phyloP scores from a whole-genome alignment of 2,329 filamentous ascomycete species.

The Grosmannia serpens region DNA sequence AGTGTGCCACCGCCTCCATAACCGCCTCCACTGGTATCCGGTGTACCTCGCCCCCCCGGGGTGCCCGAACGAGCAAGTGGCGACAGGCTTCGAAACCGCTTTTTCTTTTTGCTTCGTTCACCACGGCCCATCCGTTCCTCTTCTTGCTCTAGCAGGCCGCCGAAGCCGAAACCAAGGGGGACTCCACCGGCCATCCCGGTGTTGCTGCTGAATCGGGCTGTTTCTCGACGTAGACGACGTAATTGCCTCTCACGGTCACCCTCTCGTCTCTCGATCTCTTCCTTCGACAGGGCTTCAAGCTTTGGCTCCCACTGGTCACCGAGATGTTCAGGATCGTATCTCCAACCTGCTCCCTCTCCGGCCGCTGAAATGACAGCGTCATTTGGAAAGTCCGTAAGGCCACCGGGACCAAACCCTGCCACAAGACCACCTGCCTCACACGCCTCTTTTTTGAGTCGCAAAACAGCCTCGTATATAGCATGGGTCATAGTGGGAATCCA shows the following conservation, averaged over 20 bases:
- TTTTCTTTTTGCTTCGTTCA: constrained; percentile 91
- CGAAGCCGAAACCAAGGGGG: constrained; percentile 42
- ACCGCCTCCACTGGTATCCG: constrained; percentile 62
- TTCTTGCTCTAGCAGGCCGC: constrained; percentile 42
- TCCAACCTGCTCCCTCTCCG: constrained; percentile 60
- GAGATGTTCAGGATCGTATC: constrained; percentile 85
- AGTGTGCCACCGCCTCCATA: constrained; percentile 55
- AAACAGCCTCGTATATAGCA: constrained; percentile 89
- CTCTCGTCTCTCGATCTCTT: constrained; percentile 96
- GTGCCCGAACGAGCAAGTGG: constrained; percentile 60
- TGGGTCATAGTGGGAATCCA: constrained; percentile 93
- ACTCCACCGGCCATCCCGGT: constrained; percentile 69
- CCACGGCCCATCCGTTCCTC: constrained; percentile 85
- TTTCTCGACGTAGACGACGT: constrained; percentile 75
- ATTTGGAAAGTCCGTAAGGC: constrained; percentile 68
- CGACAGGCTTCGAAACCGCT: constrained; percentile 78
- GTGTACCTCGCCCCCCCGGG: constrained; percentile 64
- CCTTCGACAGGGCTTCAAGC: constrained; percentile 72
- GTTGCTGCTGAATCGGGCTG: constrained; percentile 80
- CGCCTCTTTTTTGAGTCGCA: constrained; percentile 90
- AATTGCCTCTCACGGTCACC: constrained; percentile 89
- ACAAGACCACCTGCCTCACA: constrained; percentile 85
- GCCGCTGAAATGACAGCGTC: constrained; percentile 51
- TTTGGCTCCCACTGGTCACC: constrained; percentile 77
- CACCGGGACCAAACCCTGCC: constrained; percentile 40